Evolutionary conservation across 2,329 filamentous ascomycete genomes (phyloP), one percentile per base, ranked within the genome.

Genomic region (Pseudophaeomoniella oleicola): DNA sequence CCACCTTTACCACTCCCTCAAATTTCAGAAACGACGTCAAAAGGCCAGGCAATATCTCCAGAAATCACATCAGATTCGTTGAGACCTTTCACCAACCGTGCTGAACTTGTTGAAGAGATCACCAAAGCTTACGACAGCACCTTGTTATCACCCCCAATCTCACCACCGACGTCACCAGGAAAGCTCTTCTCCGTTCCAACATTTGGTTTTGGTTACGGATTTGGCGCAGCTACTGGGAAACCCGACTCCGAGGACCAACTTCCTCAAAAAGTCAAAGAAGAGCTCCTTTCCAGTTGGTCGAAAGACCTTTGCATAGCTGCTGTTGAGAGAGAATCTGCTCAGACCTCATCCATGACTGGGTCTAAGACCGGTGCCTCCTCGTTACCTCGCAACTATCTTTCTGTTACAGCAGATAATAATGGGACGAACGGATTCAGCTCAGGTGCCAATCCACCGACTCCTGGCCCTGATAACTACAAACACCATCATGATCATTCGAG

Each of bases 241-340:
- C 51, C 40, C 3, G 49, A 44, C 41, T 53, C 36, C 53, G 63
- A 67, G 22, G 56, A 60, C n/a, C 69, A 78, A 39, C 62, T 94
- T 2, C 81, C 85, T 0, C 55, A 63, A 12, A 67, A 64, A 17
- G 72, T 85, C 46, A 75, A 71, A 44, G 82, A 90, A 42, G 72
- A 83, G 45, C 82, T 94, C 71, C 62, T 85, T 39, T 65, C 72
- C 14, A 73, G 82, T 34, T 94, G 88, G 88, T 80, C 75, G 29
- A 77, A 78, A 50, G 86, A 93, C 15, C 60, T 66, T 11, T 81
- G 81, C 19, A 62, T 90, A 36, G 71, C 77, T 9, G 67, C 72
- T 27, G 69, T 83, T 34, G 75, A 81, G 40, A 74, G 65, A 40
- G 65, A 81, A 38, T 72, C 67, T 35, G 77, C 77, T 47, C 82